A percentile compares a stretch with the other conserved stretches of the same genome.
Conservation (phyloP, 306 rosid species). For the Leucaena leucocephala region DNA sequence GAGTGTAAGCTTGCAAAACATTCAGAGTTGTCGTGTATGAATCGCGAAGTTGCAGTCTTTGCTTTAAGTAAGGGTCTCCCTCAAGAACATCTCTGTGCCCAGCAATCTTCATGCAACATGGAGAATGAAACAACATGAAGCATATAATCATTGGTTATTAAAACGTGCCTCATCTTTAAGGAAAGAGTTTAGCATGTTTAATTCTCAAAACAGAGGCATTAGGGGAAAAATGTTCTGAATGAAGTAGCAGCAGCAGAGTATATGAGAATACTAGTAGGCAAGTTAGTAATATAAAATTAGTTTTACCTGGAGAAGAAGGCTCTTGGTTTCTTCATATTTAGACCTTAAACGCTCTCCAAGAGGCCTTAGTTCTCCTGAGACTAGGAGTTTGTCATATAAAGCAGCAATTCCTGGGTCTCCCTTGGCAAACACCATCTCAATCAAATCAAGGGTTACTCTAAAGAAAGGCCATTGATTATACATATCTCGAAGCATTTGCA, state of each 20-base stretch:
- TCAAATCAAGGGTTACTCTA: constrained; percentile 3
- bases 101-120: constrained; percentile 61
- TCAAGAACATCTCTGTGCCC: constrained; percentile 85
- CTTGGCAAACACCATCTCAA: constrained; percentile 6
- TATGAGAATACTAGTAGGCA: not conserved
- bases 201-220: not conserved
- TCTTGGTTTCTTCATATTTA: not conserved
- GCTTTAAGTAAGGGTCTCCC: constrained; percentile 92
- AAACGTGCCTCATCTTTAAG: not conserved
- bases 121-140: not conserved
- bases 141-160: not conserved
- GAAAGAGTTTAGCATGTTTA: not conserved
- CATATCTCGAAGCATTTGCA: constrained; percentile 6
- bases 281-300: not conserved
- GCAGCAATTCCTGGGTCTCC: constrained; percentile 3
- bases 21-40: constrained; percentile 70
- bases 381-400: not conserved
- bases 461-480: constrained; percentile 14
- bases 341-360: constrained; percentile 1
- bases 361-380: not conserved
- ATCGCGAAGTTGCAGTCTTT: constrained; percentile 80
- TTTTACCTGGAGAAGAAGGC: not conserved
- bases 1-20: constrained; percentile 84
- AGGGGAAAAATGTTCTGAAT: too few species aligned
- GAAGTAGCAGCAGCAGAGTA: not conserved